Conservation (phyloP, 2,329 filamentous ascomycete species). For the Colletotrichum acutatum region DNA sequence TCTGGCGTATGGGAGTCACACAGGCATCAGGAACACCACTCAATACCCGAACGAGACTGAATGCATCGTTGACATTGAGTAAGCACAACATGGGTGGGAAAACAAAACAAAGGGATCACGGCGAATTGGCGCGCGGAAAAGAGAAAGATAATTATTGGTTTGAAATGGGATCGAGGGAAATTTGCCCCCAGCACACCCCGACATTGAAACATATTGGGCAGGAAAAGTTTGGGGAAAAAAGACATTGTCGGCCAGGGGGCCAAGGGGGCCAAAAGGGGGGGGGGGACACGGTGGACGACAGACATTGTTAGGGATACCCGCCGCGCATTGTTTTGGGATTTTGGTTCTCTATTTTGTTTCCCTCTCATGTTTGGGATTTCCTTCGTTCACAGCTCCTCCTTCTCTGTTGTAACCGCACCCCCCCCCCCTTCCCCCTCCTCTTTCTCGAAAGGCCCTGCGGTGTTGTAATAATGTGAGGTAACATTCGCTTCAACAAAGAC, state of each 20-base stretch:
- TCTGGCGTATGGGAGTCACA: conserved; percentile 11
- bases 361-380: conserved; percentile 30
- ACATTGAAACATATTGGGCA: conserved; percentile 11
- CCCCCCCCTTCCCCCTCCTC: conserved; percentile 16
- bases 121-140: conserved; percentile 27
- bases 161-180: conserved; percentile 1
- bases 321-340: conserved; percentile 11
- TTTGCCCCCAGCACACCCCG: conserved; percentile 4
- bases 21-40: not conserved
- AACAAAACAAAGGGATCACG: conserved; percentile 10
- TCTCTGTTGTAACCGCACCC: conserved; percentile 15
- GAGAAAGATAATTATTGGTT: conserved; percentile 18
- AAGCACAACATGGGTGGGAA: not conserved
- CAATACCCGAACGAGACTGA: conserved; percentile 13
- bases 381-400: conserved; percentile 18
- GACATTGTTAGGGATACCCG: conserved; percentile 36
- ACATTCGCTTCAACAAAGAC: conserved; percentile 35
- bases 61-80: not conserved
- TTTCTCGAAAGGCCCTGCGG: conserved; percentile 22
- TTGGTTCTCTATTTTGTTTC: conserved; percentile 29
- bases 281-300: conserved; percentile 21
- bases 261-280: not conserved
- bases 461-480: conserved; percentile 28
- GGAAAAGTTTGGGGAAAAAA: conserved; percentile 29
- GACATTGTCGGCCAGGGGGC: conserved; percentile 1